Conservation (phyloP, 352 stramenopile species). For the Phytopythium sindhum region DNA sequence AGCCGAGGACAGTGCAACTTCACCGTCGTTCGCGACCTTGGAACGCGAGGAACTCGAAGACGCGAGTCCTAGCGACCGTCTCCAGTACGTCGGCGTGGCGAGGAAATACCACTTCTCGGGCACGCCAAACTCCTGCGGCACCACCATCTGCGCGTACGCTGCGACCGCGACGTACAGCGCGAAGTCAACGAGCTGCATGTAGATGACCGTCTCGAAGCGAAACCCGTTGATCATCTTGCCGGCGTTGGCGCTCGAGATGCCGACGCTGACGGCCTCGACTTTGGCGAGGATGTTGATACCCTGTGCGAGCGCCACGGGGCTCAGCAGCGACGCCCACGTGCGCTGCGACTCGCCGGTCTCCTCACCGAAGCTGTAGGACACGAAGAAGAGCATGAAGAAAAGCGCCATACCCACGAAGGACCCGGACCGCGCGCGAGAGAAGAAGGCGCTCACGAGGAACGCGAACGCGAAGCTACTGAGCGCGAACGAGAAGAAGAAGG, state of each 20-base stretch:
- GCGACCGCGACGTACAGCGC: slow-evolving; percentile 84
- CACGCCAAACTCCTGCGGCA: slow-evolving; percentile 92
- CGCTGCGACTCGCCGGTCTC: slow-evolving; percentile 26
- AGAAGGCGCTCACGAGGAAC: slow-evolving; percentile 70
- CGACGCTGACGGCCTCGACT: slow-evolving; percentile 48
- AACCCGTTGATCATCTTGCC: slow-evolving; percentile 42
- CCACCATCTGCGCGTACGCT: slow-evolving; percentile 89
- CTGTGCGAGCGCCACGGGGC: slow-evolving; percentile 70
- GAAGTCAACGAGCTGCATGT: slow-evolving; percentile 89
- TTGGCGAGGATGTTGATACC: slow-evolving; percentile 60
- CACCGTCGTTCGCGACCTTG: slow-evolving; percentile 4
- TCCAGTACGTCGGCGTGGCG: slow-evolving; percentile 71
- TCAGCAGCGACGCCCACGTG: slow-evolving; percentile 44
- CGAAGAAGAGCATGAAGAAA: slow-evolving; percentile 81
- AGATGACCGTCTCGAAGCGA: slow-evolving; percentile 53
- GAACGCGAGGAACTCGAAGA: slow-evolving; percentile 6
- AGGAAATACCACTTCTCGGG: slow-evolving; percentile 90
- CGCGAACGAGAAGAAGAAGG: slow-evolving; percentile 76
- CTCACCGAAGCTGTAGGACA: slow-evolving; percentile 73
- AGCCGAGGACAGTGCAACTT: background rate
- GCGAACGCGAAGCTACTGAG: slow-evolving; percentile 75
- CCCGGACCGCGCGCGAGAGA: slow-evolving; percentile 46
- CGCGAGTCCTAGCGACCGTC: background rate
- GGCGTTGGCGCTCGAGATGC: slow-evolving; percentile 36
- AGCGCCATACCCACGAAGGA: slow-evolving; percentile 70